Evolutionary conservation across 768 basidiomycete genomes (phyloP), one percentile per base, ranked within the genome.

Genomic region (Leccinum sublutescens): DNA sequence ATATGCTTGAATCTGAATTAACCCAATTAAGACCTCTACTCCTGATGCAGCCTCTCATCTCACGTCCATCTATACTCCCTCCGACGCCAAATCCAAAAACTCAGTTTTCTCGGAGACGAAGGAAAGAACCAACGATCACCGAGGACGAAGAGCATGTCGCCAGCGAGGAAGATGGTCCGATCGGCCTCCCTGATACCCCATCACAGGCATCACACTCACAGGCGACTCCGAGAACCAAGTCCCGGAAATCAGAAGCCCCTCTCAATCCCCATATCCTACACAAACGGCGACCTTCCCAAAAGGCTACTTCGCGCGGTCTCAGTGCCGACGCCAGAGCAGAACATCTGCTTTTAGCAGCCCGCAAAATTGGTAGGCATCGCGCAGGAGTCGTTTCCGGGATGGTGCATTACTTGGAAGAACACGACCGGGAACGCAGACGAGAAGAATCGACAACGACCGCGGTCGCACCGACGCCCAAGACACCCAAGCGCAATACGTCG

Each of bases 311-410:
- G 5, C 66, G 65, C 36, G 68, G 81, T 43, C 58, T 81, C 48
- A 69, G 79, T 61, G 75, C 86, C 2, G 90, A 92, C 61, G 90
- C 89, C 4, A 81, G 86, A 50, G 78, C 80, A 0, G 89, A 91
- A 64, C 88, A 88, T 64, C 74, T 91, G 11, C 77, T 92, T 2
- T 75, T 88, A 12, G 89, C 89, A 3, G 85, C 88, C 9, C 82
- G 87, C n/a, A 85, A 76, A 55, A 78, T 90, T 4, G 89, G 89
- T 4, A 80, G 83, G 33, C 78, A 84, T 55, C 82, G 88, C 8
- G 81, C 84, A 1, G 79, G 79, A 4, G 68, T 82, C n/a, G 68
- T 85, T 21, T 79, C 83, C 0, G 86, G 86, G 6, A 69, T 84
- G 64, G 68, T 75, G 19, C 74, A 76, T 5, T 70, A 70, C 21